Conservation (phyloP, 768 basidiomycete species). For the Nidularia sp. region DNA sequence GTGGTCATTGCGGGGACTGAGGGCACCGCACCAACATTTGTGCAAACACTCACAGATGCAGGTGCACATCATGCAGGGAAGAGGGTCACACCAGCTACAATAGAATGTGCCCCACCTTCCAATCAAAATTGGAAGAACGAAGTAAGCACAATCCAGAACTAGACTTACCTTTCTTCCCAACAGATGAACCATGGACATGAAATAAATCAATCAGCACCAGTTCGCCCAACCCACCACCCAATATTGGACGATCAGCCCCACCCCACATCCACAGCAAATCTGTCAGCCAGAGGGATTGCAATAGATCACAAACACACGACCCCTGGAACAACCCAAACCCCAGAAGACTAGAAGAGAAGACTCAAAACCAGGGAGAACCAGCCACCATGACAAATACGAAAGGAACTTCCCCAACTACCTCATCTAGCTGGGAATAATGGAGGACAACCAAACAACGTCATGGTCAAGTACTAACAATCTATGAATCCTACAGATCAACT, state of each 20-base stretch:
- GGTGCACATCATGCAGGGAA: conserved; percentile 10
- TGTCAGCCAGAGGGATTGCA: too few species aligned
- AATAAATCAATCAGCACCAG: neutral
- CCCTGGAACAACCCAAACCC: too few species aligned
- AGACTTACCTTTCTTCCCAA: conserved; percentile 10
- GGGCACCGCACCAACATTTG: too few species aligned
- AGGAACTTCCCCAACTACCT: neutral
- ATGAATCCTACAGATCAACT: conserved; percentile 4
- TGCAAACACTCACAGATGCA: neutral
- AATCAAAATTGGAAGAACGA: conserved; percentile 5
- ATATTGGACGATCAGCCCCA: neutral
- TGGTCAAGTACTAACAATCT: conserved; percentile 4
- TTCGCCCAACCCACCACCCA: neutral
- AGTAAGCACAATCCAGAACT: conserved; percentile 12
- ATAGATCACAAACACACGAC: too few species aligned
- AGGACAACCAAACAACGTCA: neutral
- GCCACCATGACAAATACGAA: too few species aligned
- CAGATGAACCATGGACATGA: conserved; percentile 12
- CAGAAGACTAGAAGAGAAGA: too few species aligned
- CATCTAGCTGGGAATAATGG: neutral
- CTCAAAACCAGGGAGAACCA: too few species aligned
- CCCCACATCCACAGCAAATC: neutral
- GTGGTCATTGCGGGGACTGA: too few species aligned
- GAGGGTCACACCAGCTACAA: conserved; percentile 13
- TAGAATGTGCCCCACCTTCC: conserved; percentile 12